phyloP scores from a whole-genome alignment of 306 rosid genomes.

The Glycyrrhiza uralensis region DNA sequence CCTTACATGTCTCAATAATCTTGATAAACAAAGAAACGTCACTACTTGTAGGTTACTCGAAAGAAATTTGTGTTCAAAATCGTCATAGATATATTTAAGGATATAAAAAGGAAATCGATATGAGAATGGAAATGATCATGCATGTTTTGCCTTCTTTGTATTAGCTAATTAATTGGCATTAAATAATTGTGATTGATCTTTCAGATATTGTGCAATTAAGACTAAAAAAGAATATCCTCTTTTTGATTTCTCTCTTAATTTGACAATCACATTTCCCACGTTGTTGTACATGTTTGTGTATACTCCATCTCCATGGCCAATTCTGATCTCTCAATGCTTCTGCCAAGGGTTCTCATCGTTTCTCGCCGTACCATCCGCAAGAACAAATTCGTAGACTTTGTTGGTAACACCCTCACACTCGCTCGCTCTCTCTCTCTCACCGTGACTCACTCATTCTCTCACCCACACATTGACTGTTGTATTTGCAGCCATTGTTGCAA shows the following conservation, averaged over 20 bases:
- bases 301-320: conserved; percentile 14
- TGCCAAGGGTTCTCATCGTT: conserved; percentile 52
- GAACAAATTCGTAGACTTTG: conserved; percentile 48
- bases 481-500: not conserved
- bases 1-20: not conserved
- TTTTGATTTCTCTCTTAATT: not conserved
- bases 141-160: not conserved
- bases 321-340: conserved; percentile 27
- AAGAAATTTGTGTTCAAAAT: not conserved
- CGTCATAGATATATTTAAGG: not conserved
- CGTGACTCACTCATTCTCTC: not conserved
- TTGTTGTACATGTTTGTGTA: too few relatives aligned
- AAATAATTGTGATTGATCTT: not conserved
- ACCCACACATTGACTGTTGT: not conserved
- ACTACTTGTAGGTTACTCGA: not conserved
- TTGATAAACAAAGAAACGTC: not conserved
- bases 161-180: not conserved
- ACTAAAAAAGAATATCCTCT: not conserved
- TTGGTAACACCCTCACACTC: conserved; percentile 22
- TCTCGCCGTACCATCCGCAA: conserved; percentile 44
- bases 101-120: not conserved
- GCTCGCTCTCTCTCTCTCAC: not conserved
- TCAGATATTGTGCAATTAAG: not conserved
- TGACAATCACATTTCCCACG: conserved; percentile 5
- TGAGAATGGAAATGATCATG: not conserved